Percentiles rank a stretch among this genome's conserved stretches.
Evolutionary conservation across 1,284 basidiomycete genomes (phyloP).

Genomic region (Heterobasidion annosum): DNA sequence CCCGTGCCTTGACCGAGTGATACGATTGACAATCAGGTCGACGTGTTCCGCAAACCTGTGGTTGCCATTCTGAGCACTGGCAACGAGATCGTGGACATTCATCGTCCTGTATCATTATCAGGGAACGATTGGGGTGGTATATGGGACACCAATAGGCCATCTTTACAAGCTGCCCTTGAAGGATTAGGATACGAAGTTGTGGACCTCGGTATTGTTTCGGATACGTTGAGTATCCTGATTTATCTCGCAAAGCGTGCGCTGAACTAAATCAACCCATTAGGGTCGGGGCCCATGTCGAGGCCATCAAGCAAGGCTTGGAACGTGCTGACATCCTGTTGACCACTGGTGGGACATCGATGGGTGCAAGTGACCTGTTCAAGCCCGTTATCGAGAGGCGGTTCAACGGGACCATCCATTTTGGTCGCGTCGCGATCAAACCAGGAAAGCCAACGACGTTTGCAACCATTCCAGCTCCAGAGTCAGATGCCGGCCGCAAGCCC

Average conservation of each 20-base stretch:
- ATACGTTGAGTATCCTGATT: constrained; percentile 42
- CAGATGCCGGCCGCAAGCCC: constrained; percentile 33
- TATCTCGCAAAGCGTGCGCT: neutral
- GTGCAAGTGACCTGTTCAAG: constrained; percentile 78
- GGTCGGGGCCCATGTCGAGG: constrained; percentile 49
- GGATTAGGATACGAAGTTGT: constrained; percentile 71
- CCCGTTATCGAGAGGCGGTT: constrained; percentile 80
- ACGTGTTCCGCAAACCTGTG: constrained; percentile 60
- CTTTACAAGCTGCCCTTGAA: constrained; percentile 60
- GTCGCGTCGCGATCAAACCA: constrained; percentile 62
- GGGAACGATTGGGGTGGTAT: constrained; percentile 56
- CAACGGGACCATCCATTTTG: constrained; percentile 71
- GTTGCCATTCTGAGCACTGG: constrained; percentile 82
- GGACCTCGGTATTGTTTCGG: constrained; percentile 74
- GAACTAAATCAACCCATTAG: constrained; percentile 23
- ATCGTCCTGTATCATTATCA: constrained; percentile 24
- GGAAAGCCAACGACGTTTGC: constrained; percentile 87
- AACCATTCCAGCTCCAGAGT: constrained; percentile 54
- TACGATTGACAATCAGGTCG: constrained; percentile 33
- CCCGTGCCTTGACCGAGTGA: neutral
- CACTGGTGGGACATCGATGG: constrained; percentile 90
- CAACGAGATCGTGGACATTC: constrained; percentile 71
- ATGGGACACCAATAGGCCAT: constrained; percentile 81
- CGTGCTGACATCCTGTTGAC: constrained; percentile 71
- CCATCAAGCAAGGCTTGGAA: constrained; percentile 47